A percentile compares a stretch with the other conserved stretches of the same genome.
Evolutionary conservation across 345 rosid genomes (phyloP).

Genomic region (Brassica nigra): DNA sequence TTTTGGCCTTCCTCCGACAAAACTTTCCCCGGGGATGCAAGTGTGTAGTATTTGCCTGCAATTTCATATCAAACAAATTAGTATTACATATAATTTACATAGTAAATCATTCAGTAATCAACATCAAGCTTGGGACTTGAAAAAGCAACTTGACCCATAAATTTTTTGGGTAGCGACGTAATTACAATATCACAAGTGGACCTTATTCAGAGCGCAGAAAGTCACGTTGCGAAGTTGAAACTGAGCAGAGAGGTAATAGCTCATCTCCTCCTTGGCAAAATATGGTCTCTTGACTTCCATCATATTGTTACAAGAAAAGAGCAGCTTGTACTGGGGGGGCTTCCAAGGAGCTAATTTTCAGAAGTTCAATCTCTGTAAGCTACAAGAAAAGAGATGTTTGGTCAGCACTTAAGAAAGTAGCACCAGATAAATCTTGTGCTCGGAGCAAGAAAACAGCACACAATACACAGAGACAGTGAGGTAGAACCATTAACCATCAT

Average conservation of each 20-base stretch:
- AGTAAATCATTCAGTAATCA: not conserved
- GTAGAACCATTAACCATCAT: not conserved
- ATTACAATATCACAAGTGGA: too few species aligned
- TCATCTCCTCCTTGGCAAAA: slow-evolving; percentile 59
- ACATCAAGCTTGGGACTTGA: not conserved
- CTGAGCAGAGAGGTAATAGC: slow-evolving; percentile 50
- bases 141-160: not conserved
- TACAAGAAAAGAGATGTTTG: slow-evolving; percentile 29
- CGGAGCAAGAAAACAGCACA: not conserved
- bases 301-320: not conserved
- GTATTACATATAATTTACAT: not conserved
- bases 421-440: not conserved
- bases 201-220: slow-evolving; percentile 17
- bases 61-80: slow-evolving; percentile 17
- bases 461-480: not conserved
- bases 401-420: slow-evolving; percentile 5
- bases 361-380: slow-evolving; percentile 65
- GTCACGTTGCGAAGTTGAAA: not conserved
- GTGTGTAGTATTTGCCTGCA: slow-evolving; percentile 65
- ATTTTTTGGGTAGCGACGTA: too few species aligned
- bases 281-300: slow-evolving; percentile 41
- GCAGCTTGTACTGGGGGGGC: slow-evolving; percentile 57
- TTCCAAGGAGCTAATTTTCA: slow-evolving; percentile 49
- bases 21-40: slow-evolving; percentile 54
- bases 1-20: slow-evolving; percentile 53